phyloP scores from a whole-genome alignment of 257 asterid species.

The Lavandula angustifolia region DNA sequence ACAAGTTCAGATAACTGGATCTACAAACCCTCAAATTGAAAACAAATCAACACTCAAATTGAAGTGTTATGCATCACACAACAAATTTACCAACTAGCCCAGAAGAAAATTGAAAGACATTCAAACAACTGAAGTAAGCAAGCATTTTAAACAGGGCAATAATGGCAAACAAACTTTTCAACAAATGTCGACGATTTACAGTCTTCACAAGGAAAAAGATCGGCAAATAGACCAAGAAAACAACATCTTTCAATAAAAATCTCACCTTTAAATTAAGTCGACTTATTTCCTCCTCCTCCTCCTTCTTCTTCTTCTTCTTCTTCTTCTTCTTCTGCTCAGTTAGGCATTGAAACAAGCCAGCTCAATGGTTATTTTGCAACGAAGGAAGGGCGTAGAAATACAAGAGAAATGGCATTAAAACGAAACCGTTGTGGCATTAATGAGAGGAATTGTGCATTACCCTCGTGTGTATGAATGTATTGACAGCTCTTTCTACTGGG shows the following conservation, averaged over 20 bases:
- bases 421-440: conserved; percentile 38
- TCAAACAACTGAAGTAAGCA: neutral
- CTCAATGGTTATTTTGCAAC: conserved; percentile 23
- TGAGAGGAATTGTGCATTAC: conserved; percentile 22
- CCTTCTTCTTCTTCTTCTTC: neutral
- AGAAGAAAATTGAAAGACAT: neutral
- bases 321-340: neutral
- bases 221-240: neutral
- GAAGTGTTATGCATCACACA: neutral
- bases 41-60: neutral
- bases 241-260: neutral
- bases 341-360: neutral
- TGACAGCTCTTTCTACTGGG: conserved; percentile 39
- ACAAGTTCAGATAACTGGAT: conserved; percentile 9
- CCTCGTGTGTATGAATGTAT: conserved; percentile 4
- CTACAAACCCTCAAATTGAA: conserved; percentile 1
- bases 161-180: neutral
- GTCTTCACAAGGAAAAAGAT: neutral
- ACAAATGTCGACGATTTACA: neutral
- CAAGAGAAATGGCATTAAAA: conserved; percentile 26
- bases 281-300: neutral
- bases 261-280: conserved; percentile 8
- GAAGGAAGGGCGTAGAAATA: neutral
- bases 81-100: neutral
- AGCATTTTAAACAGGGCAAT: neutral